Conservation (phyloP, 495 filamentous ascomycete genomes). For the Annulohypoxylon nitens region DNA sequence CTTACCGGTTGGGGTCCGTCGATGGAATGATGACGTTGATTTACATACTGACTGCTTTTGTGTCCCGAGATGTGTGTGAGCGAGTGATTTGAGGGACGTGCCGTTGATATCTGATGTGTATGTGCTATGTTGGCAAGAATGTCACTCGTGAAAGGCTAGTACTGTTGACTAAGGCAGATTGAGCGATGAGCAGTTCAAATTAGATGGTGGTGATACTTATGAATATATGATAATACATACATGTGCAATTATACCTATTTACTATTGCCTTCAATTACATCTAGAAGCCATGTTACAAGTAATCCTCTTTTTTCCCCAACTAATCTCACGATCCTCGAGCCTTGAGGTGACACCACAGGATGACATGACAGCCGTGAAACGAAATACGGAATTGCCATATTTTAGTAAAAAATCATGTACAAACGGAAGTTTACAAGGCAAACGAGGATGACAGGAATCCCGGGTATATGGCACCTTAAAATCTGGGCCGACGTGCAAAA, state of each 20-base stretch:
- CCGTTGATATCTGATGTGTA: slow-evolving; percentile 1
- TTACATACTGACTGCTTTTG: not conserved
- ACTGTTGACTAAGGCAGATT: not conserved
- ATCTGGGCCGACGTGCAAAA: not conserved
- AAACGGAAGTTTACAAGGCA: no score
- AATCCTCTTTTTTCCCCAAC: not conserved
- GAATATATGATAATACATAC: not conserved
- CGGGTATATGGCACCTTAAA: no score
- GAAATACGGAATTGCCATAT: not conserved
- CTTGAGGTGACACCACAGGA: no score
- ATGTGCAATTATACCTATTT: not conserved
- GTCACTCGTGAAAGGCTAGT: not conserved
- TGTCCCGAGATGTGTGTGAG: not conserved
- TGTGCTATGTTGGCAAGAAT: not conserved
- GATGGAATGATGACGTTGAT: not conserved
- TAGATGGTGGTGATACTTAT: not conserved
- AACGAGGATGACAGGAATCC: no score
- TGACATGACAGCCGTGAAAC: no score
- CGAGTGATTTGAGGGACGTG: not conserved
- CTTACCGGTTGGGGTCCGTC: not conserved
- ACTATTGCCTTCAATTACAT: not conserved
- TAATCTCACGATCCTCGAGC: no score
- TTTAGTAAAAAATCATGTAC: no score
- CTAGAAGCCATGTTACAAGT: not conserved
- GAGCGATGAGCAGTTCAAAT: not conserved